Base-by-base conservation (phyloP, 2,329 filamentous ascomycete species). In the Pleurostoma richardsiae region DNA sequence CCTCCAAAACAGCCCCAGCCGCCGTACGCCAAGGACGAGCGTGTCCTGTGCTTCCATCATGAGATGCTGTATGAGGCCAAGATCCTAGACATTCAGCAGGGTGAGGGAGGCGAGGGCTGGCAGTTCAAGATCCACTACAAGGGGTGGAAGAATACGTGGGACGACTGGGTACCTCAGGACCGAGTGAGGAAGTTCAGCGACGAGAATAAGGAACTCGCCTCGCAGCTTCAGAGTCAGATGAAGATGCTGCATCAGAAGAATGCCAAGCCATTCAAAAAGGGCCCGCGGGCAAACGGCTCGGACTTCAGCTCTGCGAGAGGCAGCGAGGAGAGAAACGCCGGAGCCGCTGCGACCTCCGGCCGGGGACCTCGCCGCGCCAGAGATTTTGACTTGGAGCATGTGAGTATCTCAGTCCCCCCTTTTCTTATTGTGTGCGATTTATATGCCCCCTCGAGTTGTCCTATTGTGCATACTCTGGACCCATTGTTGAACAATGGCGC, bases 91-190 rank as follows among this genome's bases (percentile, higher is more conserved):
- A 77, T 88, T 30, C 82, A 65, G 74, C 77, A 59, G 40, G 85
- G 85, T 60, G 85, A 87, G 67, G 84, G 83, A 64, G 85, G 70
- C 26, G 72, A 85, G 51, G 82, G 86, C 31, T 90, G 83, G 62
- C 83, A 90, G 64, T 99, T 95, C 72, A 88, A 88, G 62, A 88
- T 99, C 46, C 94, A 99, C 70, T 99, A 99, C 74, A 97, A 97
- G 70, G 94, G 94, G 61, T 99, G 94, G 94, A 99, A 99, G 76
- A 91, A 92, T 67, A 96, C 90, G 78, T 99, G 94, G 94, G 94
- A 99, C 71, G 94, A 99, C 71, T 97, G 92, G 92, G 94, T 97
- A 40, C 82, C 88, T 27, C 85, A 90, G 67, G 92, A 97, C 65
- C 88, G 94, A 55, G 85, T 99, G 51, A 86, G 91, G 62, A 96